Conservation (phyloP, 345 rosid genomes). For the Eucalyptus pauciflora region DNA sequence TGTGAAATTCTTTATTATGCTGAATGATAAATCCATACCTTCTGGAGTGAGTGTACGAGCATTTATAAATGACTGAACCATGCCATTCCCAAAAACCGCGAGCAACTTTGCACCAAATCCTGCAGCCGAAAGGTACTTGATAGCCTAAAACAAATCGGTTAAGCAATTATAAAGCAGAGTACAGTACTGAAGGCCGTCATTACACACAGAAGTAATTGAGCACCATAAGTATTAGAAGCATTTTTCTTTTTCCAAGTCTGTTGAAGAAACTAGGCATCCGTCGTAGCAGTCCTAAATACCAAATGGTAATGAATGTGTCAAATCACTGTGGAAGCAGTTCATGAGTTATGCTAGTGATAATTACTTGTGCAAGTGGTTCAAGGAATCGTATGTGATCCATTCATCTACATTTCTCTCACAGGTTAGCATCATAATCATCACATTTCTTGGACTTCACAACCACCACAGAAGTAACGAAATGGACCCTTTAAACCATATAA, state of each 20-base stretch:
- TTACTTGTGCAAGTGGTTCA: not conserved
- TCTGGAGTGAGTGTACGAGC: conserved; percentile 71
- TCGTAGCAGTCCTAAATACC: not conserved
- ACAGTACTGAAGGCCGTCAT: not conserved
- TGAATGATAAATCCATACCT: conserved; percentile 20
- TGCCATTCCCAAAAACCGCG: conserved; percentile 86
- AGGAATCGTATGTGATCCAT: not conserved
- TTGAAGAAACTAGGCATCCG: not conserved
- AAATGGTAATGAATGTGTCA: not conserved
- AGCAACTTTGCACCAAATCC: conserved; percentile 98
- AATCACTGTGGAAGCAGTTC: not conserved
- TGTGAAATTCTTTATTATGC: not conserved
- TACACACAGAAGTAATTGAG: not conserved
- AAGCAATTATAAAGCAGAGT: conserved; percentile 1
- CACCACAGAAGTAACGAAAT: not conserved
- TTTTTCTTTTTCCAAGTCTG: not conserved
- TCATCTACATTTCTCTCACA: not conserved
- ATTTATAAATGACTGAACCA: conserved; percentile 87
- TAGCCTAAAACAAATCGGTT: conserved; percentile 40
- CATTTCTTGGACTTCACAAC: not conserved
- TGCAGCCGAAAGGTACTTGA: conserved; percentile 91
- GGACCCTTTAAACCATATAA: not conserved
- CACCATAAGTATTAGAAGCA: not conserved
- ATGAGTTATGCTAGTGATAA: not conserved
- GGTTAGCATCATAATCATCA: not conserved